These are phyloP conservation scores for Xerocomus potaroensis DNA, from an alignment of 768 basidiomycete species.

Conservation along the genomic window DNA sequence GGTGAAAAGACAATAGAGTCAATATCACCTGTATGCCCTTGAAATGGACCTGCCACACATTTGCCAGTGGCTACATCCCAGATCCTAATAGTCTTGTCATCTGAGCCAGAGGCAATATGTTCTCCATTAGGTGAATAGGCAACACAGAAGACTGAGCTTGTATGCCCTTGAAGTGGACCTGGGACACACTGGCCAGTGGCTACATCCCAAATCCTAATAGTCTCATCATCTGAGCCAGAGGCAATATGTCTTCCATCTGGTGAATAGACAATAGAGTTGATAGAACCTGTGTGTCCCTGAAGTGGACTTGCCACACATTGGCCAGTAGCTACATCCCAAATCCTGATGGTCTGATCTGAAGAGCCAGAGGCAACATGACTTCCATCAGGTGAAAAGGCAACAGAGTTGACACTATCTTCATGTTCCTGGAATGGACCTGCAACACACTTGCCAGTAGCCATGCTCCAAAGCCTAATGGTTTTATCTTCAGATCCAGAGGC, in stretches of 20 bases:
- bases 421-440: not conserved
- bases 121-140: not conserved
- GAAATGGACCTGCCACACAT: slow-evolving; percentile 5
- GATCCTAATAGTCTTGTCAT: not conserved
- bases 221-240: too few relatives aligned
- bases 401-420: not conserved
- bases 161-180: slow-evolving; percentile 4
- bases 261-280: too few relatives aligned
- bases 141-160: slow-evolving; percentile 1
- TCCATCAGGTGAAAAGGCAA: not conserved
- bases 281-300: too few relatives aligned
- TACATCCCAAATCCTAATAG: too few relatives aligned
- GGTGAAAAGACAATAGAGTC: slow-evolving; percentile 2
- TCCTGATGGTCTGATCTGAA: not conserved
- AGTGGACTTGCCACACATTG: not conserved
- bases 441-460: not conserved
- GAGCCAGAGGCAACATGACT: not conserved
- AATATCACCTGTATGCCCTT: not conserved
- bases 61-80: slow-evolving; percentile 14
- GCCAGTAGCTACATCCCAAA: slow-evolving; percentile 15
- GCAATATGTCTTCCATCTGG: too few relatives aligned
- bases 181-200: too few relatives aligned
- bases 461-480: slow-evolving; percentile 1
- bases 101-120: not conserved
- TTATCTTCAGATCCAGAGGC: not conserved